Evolutionary conservation across 805 yeast genomes (phyloP), one percentile per base, ranked within the genome.

Genomic region (Candida rishiriensis): DNA sequence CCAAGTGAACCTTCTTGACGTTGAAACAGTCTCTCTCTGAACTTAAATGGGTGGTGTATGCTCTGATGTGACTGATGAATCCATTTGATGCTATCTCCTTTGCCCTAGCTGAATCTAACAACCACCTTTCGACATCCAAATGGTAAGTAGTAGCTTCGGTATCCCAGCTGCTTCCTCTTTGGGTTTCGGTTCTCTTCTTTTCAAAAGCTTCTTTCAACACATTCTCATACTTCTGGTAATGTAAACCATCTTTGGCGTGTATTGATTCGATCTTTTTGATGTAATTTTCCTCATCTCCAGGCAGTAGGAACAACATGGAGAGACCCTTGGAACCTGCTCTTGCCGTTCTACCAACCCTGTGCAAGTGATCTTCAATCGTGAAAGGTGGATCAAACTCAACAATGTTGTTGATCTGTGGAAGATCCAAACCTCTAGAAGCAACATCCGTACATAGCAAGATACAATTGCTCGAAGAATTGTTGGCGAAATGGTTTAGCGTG

Each of bases 121-220:
- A 70, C 85, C 95, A 84, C 60, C 97, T 72, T 69, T 93, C 99
- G 11, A 89, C 77, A 43, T 85, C 81, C 53, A 93, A 71, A 61
- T 93, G 99, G 91, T 95, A 91, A 2, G 97, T 88, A 0, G 99
- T 95, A 4, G 97, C 99, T 55, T 85, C 88, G 28, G 81, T 79
- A 61, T 91, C 97, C 98, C 98, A 95, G 53, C 52, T 63, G 29
- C 67, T 66, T 48, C 70, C 58, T 40, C 52, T 57, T 38, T 54
- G 55, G 9, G 33, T 13, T 13, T 30, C 33, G 11, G 36, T 39
- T 17, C 56, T 46, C 40, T 52, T 39, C 41, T 43, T 51, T 43
- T 60, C 59, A 29, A 52, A 52, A 16, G 60, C 59, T 9, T 63
- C 68, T 39, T 53, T 59, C 11, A 56, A 55, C n/a, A 61, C 59